phyloP scores from a whole-genome alignment of 768 basidiomycete species.

The Kwoniella pini region DNA sequence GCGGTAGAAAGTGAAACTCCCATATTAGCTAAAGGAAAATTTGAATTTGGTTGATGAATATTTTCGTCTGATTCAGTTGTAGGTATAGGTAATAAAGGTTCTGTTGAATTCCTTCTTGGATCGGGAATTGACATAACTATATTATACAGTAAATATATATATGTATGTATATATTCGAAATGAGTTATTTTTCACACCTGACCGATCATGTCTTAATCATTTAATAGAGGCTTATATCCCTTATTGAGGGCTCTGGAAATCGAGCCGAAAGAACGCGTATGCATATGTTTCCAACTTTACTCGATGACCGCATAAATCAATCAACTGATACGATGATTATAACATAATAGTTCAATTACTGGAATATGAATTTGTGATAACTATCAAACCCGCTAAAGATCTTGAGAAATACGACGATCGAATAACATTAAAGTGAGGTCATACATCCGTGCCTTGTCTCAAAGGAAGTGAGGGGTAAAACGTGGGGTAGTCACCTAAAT shows the following conservation, averaged over 20 bases:
- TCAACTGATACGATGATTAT: not conserved
- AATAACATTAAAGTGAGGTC: constrained; percentile 7
- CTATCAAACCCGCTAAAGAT: not conserved
- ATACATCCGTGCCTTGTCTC: constrained; percentile 8
- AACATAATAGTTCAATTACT: not conserved
- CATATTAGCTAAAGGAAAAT: constrained; percentile 36
- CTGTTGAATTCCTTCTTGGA: constrained; percentile 22
- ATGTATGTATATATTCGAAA: not conserved
- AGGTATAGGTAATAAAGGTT: constrained; percentile 28
- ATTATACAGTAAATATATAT: not conserved
- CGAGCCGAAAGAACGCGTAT: not conserved
- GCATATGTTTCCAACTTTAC: not conserved
- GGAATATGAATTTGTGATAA: not conserved
- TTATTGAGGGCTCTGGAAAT: not conserved
- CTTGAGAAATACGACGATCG: not conserved
- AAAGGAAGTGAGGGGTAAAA: not conserved
- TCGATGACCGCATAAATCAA: not conserved
- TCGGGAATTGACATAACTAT: constrained; percentile 15
- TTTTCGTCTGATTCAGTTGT: constrained; percentile 14
- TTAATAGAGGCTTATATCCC: not conserved
- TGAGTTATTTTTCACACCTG: not conserved
- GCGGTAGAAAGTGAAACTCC: constrained; percentile 49
- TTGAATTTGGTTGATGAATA: constrained; percentile 7
- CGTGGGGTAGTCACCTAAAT: not conserved
- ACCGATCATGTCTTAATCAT: not conserved